Base-by-base conservation (phyloP, 352 stramenopile genomes). In the Phytophthora europaea region DNA sequence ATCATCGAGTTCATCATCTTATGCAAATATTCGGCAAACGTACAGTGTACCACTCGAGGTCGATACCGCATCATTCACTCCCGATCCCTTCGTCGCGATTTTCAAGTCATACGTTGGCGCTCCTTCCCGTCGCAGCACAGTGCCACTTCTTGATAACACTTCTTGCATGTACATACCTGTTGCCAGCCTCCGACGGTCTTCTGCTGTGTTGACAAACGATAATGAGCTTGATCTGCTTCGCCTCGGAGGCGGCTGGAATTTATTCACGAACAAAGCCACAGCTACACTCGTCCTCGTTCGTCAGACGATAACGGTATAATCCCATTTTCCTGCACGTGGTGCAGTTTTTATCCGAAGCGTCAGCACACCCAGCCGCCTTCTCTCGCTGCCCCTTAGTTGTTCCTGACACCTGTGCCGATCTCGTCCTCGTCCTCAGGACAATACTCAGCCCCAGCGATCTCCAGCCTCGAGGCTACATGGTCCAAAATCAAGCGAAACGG, bases 401-500 rank as follows among this genome's bases (percentile, higher is more conserved):
- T 26, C 50, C n/a, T 34, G 50, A 22, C 50, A 22, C n/a, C 20
- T 34, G n/a, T 53, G 50, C 9, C 48, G 48, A 34, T 55, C 22
- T 55, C 48, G 48, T 34, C 48, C 50, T 36, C 50, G 50, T 56
- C 50, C 50, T 56, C 50, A 34, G 50, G 50, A 56, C 50, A 54
- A 16, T 54, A 31, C 47, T 20, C n/a, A 28, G 20, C 15, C n/a
- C 22, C 22, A 15, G 50, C 4, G 12, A 34, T 22, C 50, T 23
- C 34, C 50, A 36, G 3, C 5, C 34, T 34, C 12, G 50, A 55
- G n/a, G 22, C 50, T 55, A 7, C 10, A 8, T n/a, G n/a, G 45
- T 26, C 9, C 45, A 52, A 9, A 20, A 22, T 9, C 22, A n/a
- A 55, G 23, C 12, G 13, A 33, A 36, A 28, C 3, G n/a, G 23